Evolutionary conservation across 495 filamentous ascomycete species (phyloP).

Genomic region (Zalerion maritima): DNA sequence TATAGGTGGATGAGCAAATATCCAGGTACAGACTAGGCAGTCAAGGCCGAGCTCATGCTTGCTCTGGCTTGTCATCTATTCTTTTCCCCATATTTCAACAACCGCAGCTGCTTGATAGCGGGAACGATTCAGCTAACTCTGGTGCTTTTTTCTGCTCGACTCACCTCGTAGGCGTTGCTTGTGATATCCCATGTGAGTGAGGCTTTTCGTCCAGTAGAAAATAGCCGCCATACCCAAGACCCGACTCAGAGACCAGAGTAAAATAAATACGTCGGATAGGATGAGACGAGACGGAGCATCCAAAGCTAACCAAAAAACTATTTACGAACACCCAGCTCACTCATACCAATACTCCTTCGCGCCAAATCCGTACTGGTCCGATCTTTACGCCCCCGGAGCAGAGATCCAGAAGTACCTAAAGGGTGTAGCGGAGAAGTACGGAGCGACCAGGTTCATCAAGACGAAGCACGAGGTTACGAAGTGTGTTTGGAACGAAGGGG

Average conservation of each 20-base stretch:
- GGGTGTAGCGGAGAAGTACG: slow-evolving; percentile 42
- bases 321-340: slow-evolving; percentile 17
- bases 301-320: background rate
- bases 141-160: no score
- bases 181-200: slow-evolving; percentile 25
- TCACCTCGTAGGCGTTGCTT: slow-evolving; percentile 21
- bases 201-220: background rate
- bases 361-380: slow-evolving; percentile 47
- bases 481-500: slow-evolving; percentile 38
- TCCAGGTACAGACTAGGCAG: slow-evolving; percentile 15
- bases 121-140: no score
- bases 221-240: no score
- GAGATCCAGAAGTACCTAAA: slow-evolving; percentile 49
- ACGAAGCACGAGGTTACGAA: slow-evolving; percentile 21
- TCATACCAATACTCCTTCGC: slow-evolving; percentile 56
- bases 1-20: slow-evolving; percentile 30
- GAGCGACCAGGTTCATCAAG: slow-evolving; percentile 34
- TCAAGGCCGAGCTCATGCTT: background rate
- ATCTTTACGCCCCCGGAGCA: slow-evolving; percentile 47
- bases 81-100: no score
- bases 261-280: no score
- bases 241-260: no score
- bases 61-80: slow-evolving; percentile 5
- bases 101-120: no score
- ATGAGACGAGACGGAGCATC: no score